phyloP scores from a whole-genome alignment of 108 stramenopile species.

The Skeletonema costatum region DNA sequence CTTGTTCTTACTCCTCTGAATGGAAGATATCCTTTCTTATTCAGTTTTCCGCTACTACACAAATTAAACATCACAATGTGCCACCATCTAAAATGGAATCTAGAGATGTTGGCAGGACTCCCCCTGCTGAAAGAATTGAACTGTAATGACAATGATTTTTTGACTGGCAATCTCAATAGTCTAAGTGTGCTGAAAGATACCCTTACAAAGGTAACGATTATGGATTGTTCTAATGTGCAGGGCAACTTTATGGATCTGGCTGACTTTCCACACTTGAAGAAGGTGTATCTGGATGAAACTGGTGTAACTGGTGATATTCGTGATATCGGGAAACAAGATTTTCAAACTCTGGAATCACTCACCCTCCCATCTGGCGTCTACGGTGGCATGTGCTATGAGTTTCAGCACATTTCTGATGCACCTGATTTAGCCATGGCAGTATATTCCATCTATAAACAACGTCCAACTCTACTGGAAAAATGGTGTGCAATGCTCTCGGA shows the following conservation, averaged over 20 bases:
- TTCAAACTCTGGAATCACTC: too few species aligned
- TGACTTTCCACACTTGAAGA: too few species aligned
- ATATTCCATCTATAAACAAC: not conserved
- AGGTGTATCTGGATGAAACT: too few species aligned
- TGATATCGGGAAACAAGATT: too few species aligned
- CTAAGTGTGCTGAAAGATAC: not conserved
- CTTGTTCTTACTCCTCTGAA: too few species aligned
- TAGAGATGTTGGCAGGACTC: constrained; percentile 1
- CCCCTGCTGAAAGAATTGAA: constrained; percentile 3
- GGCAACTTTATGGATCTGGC: too few species aligned
- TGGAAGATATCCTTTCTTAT: not conserved
- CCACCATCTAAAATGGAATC: not conserved
- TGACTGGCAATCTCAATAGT: not conserved
- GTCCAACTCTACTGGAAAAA: not conserved
- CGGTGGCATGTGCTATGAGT: too few species aligned
- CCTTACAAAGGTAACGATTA: not conserved
- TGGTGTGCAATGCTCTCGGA: not conserved
- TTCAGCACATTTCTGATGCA: not conserved
- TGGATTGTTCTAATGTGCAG: too few species aligned
- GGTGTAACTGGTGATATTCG: too few species aligned
- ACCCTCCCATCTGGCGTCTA: too few species aligned
- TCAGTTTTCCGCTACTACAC: not conserved
- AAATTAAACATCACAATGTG: too few species aligned
- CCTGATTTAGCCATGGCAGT: not conserved
- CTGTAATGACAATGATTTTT: not conserved